Evolutionary conservation across 306 rosid genomes (phyloP), one percentile per base, ranked within the genome.

Genomic region (Cicer arietinum): DNA sequence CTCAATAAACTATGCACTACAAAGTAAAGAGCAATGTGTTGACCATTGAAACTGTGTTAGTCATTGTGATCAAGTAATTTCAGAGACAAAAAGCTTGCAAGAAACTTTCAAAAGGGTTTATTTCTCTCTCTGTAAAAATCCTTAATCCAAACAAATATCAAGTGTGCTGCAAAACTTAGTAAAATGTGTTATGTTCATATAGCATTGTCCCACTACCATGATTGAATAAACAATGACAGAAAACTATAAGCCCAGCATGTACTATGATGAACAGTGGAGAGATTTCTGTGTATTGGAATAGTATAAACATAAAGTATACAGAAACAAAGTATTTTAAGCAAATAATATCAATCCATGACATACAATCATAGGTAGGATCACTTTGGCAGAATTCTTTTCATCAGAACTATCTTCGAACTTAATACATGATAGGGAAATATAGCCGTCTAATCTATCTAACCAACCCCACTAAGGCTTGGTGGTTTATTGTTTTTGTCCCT

Each of bases 341-440:
- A 66, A 53, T 57, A 66, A 53, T 57, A 65, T 51, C 22, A 69
- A 56, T 20, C 10, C 64, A 67, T 42, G 64, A 69, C 37, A 64
- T 37, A 59, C 13, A 44, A 59, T 46, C 50, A 30, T 25, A 67
- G 42, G 57, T 12, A 44, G 6, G 6, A 22, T 25, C n/a, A 16
- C 30, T 39, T 53, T 39, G 7, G 54, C 58, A 60, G 22, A 66
- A 79, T 37, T 72, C 7, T 68, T 46, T 44, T 76, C 18, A 42
- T 43, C 10, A 44, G 17, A 10, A 20, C 20, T 44, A 66, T 10
- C 7, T 44, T 11, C 10, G 41, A 66, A 44, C 50, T 66, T 3
- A 44, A 41, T 17, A 20, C n/a, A 43, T 17, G 10, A 65, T 65
- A 17, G 16, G 3, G 14, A 65, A 43, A 1, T 44, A 65, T 18